Base-by-base conservation (phyloP, 2,329 filamentous ascomycete genomes). In the Aureobasidium namibiae region DNA sequence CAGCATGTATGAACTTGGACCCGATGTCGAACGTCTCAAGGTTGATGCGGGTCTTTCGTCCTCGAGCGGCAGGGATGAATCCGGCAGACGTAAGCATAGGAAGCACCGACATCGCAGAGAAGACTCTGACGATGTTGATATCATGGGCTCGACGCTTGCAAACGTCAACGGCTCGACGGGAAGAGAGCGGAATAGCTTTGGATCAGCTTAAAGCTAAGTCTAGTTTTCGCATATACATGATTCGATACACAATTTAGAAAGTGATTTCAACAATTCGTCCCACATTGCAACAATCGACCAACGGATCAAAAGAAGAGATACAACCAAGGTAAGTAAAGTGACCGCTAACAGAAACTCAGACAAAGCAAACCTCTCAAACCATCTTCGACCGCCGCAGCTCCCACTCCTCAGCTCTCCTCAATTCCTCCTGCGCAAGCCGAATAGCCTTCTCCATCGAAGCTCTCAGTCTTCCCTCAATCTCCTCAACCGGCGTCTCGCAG, bases 401-500 rank as follows among this genome's bases (percentile, higher is more conserved):
- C n/a, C 67, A 56, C 62, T 71, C 68, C 62, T 71, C 70, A 52
- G 66, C 66, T 61, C 65, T 61, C 60, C 64, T 65, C 65, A 68
- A 60, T 62, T 72, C 69, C 62, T 69, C 65, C 60, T 66, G 60
- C 46, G 63, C 63, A 56, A 64, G 63, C 64, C 67, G 65, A 33
- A 69, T 62, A 26, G 67, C 67, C 29, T 66, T 54, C 60, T 71
- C 69, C 21, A 71, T 49, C 64, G 68, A 68, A 62, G 62, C 63
- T 65, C 70, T 67, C 59, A 76, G 67, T 62, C 74, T 70, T 13
- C 74, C 67, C 45, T 74, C 72, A 63, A 75, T 74, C 67, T 78
- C 76, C 70, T 74, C 74, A 4, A 69, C 64, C 21, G 80, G 81
- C 33, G 78, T 80, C 63, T 83, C 80, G 66, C 81, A 82, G 1